phyloP scores from a whole-genome alignment of 1,284 basidiomycete genomes.

The Xerocomus nothofagi region DNA sequence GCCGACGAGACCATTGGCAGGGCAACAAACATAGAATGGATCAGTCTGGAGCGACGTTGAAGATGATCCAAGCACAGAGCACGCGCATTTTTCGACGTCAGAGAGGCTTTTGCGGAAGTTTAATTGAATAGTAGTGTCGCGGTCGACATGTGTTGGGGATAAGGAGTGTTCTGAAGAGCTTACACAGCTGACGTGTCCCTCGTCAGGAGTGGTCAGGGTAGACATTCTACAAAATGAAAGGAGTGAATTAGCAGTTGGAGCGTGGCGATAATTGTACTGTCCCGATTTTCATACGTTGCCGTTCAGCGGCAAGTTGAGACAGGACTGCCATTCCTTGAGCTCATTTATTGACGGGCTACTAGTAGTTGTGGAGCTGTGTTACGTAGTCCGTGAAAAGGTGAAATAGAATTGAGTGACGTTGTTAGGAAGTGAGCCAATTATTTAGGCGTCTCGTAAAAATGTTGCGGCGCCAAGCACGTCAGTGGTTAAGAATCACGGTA shows the following conservation, averaged over 20 bases:
- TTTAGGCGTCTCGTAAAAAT: background rate
- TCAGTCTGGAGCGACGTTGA: conserved; percentile 7
- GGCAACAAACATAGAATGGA: conserved; percentile 16
- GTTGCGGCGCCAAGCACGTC: background rate
- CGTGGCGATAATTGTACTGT: background rate
- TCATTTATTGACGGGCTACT: background rate
- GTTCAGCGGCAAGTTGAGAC: background rate
- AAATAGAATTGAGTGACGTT: background rate
- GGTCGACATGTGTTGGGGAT: conserved; percentile 9
- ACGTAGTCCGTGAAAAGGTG: conserved; percentile 12
- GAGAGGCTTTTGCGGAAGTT: conserved; percentile 1
- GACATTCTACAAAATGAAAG: conserved; percentile 20
- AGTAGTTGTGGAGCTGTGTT: conserved; percentile 24
- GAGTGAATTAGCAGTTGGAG: conserved; percentile 17
- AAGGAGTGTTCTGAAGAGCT: conserved; percentile 15
- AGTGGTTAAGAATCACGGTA: background rate
- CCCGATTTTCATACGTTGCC: conserved; percentile 6
- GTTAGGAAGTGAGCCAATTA: background rate
- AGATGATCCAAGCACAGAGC: conserved; percentile 4
- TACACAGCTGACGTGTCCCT: conserved; percentile 10
- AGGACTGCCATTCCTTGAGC: background rate
- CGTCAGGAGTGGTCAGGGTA: conserved; percentile 13
- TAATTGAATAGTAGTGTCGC: background rate
- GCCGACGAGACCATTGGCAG: background rate
- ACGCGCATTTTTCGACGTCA: conserved; percentile 13